Conservation (phyloP, 768 basidiomycete genomes). For the Podaxis sp. region DNA sequence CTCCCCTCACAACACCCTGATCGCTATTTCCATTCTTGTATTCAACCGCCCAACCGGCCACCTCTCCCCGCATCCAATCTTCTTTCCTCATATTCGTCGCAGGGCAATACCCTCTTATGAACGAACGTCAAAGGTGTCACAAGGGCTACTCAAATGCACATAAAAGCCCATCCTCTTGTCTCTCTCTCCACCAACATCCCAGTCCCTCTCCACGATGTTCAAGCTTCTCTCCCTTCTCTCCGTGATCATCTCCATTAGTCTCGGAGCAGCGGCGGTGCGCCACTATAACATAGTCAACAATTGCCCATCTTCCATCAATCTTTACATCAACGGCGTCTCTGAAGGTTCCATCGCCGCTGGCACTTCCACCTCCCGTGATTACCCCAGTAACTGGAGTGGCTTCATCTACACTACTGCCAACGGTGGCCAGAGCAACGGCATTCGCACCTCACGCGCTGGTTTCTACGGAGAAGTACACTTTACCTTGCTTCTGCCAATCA, state of each 20-base stretch:
- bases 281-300: conserved; percentile 17
- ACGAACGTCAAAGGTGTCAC: not conserved
- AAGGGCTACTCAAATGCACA: not conserved
- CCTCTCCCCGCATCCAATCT: too few relatives aligned
- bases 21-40: not conserved
- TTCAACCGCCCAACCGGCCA: not conserved
- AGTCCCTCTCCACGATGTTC: not conserved
- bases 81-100: not conserved
- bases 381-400: conserved; percentile 11
- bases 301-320: conserved; percentile 18
- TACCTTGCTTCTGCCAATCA: not conserved
- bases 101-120: not conserved
- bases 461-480: conserved; percentile 15
- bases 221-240: not conserved
- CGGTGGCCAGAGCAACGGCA: conserved; percentile 18
- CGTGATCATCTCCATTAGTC: not conserved
- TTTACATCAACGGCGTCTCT: conserved; percentile 16
- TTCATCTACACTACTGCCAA: conserved; percentile 21
- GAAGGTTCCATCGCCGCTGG: conserved; percentile 11
- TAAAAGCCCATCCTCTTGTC: not conserved
- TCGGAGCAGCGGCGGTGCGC: not conserved
- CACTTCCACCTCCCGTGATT: conserved; percentile 9
- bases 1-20: not conserved
- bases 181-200: not conserved
- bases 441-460: conserved; percentile 17